phyloP scores from a whole-genome alignment of 2,329 filamentous ascomycete species.

The Cytospora leucostoma region DNA sequence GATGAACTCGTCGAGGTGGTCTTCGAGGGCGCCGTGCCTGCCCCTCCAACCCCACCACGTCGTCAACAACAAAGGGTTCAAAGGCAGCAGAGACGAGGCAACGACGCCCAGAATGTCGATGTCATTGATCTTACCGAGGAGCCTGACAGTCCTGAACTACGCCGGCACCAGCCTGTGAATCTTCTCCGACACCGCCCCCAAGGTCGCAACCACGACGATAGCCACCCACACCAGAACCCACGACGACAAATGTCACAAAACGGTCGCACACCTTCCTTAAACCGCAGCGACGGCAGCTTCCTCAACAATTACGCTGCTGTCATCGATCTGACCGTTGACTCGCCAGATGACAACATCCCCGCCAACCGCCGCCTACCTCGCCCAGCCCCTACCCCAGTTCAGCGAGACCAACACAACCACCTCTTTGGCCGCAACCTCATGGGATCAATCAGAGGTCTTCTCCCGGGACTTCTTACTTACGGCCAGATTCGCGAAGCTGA shows the following conservation, averaged over 20 bases:
- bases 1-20: constrained; percentile 26
- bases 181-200: constrained; percentile 16
- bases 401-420: constrained; percentile 11
- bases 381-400: constrained; percentile 10
- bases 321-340: constrained; percentile 57
- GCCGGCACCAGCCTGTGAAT: constrained; percentile 14
- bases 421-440: constrained; percentile 15
- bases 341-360: constrained; percentile 35
- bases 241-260: constrained; percentile 45
- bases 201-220: background rate
- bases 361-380: constrained; percentile 21
- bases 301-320: constrained; percentile 38
- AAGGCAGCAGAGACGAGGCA: constrained; percentile 8
- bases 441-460: constrained; percentile 11
- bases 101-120: constrained; percentile 28
- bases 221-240: constrained; percentile 38
- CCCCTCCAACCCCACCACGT: constrained; percentile 15
- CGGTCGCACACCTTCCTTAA: constrained; percentile 44
- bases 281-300: constrained; percentile 49
- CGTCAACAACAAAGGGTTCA: constrained; percentile 30
- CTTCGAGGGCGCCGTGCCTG: constrained; percentile 9
- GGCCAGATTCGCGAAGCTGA: constrained; percentile 33
- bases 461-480: constrained; percentile 13
- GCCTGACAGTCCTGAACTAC: constrained; percentile 46
- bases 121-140: constrained; percentile 55